Conservation (phyloP, 164 flowering plant species). For the Brasenia schreberi region DNA sequence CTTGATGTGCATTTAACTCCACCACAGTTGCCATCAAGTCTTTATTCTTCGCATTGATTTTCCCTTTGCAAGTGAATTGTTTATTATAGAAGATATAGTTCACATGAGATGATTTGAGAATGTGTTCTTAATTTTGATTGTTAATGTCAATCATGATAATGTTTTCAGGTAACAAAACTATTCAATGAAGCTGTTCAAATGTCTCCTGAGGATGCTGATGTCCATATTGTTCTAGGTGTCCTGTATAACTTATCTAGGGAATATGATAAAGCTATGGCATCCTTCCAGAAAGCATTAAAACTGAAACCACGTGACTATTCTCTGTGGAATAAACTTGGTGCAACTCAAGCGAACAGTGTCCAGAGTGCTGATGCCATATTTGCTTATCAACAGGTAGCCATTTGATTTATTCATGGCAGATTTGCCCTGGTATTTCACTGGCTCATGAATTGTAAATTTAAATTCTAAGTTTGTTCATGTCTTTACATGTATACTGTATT, state of each 20-base stretch:
- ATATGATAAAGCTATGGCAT: constrained; percentile 75
- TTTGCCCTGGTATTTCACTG: too few relatives aligned
- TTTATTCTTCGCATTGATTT: too few relatives aligned
- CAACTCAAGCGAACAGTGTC: constrained; percentile 96
- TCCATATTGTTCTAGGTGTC: constrained; percentile 91
- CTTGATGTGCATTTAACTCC: too few relatives aligned
- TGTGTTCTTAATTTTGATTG: background rate
- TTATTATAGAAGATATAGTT: too few relatives aligned
- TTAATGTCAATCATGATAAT: constrained; percentile 1
- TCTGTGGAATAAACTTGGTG: constrained; percentile 99
- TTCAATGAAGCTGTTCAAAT: constrained; percentile 84
- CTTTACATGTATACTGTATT: too few relatives aligned
- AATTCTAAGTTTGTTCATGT: too few relatives aligned
- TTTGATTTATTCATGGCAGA: background rate
- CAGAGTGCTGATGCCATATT: constrained; percentile 92
- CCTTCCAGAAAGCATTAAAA: constrained; percentile 72
- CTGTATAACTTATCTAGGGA: constrained; percentile 82
- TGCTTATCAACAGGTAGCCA: constrained; percentile 82
- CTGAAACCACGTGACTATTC: constrained; percentile 94
- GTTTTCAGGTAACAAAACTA: constrained; percentile 52
- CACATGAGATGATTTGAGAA: too few relatives aligned
- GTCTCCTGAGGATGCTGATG: constrained; percentile 93
- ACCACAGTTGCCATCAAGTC: too few relatives aligned
- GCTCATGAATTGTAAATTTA: too few relatives aligned
- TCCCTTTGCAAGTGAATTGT: too few relatives aligned